Conservation (phyloP, 2,329 filamentous ascomycete genomes). For the Ophiostoma sp. region DNA sequence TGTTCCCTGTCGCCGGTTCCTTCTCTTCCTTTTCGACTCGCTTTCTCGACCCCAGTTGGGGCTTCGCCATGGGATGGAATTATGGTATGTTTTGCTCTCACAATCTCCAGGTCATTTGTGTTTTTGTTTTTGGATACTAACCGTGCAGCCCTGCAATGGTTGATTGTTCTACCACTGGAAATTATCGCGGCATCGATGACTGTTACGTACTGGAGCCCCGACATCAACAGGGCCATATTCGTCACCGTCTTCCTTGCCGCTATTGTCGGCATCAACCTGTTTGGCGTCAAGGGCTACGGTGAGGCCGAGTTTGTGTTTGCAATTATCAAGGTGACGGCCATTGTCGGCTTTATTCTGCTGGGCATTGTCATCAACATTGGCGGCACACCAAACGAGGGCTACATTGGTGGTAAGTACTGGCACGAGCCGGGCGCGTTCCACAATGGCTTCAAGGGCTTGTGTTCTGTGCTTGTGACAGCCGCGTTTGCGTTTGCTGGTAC, state of each 20-base stretch:
- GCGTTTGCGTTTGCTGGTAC: conserved; percentile 73
- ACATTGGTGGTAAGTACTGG: conserved; percentile 79
- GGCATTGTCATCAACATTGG: conserved; percentile 82
- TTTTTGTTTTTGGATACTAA: not conserved
- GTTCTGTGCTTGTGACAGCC: conserved; percentile 69
- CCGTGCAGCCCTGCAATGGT: conserved; percentile 62
- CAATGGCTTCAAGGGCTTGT: conserved; percentile 78
- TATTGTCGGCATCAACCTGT: conserved; percentile 78
- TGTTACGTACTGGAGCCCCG: conserved; percentile 69
- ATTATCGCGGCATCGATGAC: conserved; percentile 83
- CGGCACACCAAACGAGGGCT: conserved; percentile 65
- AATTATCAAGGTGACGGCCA: conserved; percentile 76
- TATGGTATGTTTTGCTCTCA: conserved; percentile 51
- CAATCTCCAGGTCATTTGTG: not conserved
- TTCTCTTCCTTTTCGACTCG: conserved; percentile 89
- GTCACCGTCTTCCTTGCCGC: conserved; percentile 73
- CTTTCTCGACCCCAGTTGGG: conserved; percentile 90
- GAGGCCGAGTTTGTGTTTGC: conserved; percentile 87
- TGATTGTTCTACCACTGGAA: conserved; percentile 75
- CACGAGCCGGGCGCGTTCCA: conserved; percentile 74
- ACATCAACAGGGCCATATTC: conserved; percentile 65
- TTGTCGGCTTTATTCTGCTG: conserved; percentile 84
- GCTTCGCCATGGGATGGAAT: conserved; percentile 94
- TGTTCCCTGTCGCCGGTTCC: conserved; percentile 85
- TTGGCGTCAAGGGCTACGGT: conserved; percentile 82